Percentiles rank a stretch among this genome's conserved stretches.
Evolutionary conservation across 2,329 filamentous ascomycete species (phyloP).

Genomic region (Colletotrichum salicis): DNA sequence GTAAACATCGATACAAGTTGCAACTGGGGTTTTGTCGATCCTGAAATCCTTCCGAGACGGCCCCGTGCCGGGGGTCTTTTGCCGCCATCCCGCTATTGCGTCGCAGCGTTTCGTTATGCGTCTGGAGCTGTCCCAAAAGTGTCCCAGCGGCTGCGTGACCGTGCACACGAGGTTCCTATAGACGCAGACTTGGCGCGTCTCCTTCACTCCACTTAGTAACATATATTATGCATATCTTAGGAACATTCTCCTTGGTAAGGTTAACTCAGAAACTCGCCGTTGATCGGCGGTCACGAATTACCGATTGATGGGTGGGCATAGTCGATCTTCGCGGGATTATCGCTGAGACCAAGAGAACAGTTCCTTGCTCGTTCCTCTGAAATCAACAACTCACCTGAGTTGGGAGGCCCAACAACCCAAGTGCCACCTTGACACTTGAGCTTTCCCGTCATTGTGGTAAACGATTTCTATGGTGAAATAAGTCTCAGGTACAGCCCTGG

Average conservation of each 20-base stretch:
- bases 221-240: neutral
- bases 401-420: neutral
- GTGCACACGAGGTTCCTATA: neutral
- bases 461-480: neutral
- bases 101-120: conserved; percentile 20
- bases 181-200: neutral
- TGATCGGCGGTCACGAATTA: neutral
- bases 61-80: neutral
- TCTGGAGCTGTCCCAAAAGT: neutral
- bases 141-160: neutral
- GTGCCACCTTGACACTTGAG: neutral
- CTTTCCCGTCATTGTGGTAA: neutral
- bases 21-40: conserved; percentile 5
- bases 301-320: neutral
- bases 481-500: neutral
- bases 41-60: conserved; percentile 16
- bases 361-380: neutral
- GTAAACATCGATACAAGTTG: neutral
- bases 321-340: neutral
- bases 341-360: neutral
- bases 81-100: conserved; percentile 10
- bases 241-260: neutral
- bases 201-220: neutral
- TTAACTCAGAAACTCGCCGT: neutral
- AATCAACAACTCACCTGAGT: neutral